Evolutionary conservation across 1,139 yeast species (phyloP).

Genomic region (Saccharomyces pastorianus): DNA sequence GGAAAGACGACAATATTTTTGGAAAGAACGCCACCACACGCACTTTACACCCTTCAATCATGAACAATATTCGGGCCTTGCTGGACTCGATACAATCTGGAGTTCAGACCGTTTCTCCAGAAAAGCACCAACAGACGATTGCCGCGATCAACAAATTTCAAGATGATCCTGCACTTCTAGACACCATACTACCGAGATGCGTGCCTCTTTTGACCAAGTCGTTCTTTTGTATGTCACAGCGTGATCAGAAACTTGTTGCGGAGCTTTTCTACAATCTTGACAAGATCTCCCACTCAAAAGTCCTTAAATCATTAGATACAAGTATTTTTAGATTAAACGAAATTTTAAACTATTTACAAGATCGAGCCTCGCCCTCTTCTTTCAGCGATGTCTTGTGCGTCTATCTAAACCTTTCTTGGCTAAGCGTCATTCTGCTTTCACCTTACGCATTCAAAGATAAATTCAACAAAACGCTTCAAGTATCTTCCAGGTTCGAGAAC

Average conservation of each 20-base stretch:
- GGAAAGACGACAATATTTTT: background rate
- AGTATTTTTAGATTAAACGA: background rate
- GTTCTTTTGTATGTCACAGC: background rate
- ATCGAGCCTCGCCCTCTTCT: background rate
- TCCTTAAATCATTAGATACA: background rate
- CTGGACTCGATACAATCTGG: background rate
- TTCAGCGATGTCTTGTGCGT: background rate
- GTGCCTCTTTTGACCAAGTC: background rate
- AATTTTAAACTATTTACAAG: background rate
- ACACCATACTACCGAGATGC: background rate
- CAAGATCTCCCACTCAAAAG: background rate
- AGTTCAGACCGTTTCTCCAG: background rate
- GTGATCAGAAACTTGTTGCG: background rate
- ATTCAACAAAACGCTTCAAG: background rate
- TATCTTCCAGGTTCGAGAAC: background rate
- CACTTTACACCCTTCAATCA: slow-evolving; percentile 7
- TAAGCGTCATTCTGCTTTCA: background rate
- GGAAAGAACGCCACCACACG: background rate
- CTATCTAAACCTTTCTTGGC: background rate
- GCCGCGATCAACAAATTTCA: background rate
- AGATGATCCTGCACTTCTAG: background rate
- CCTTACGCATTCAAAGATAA: background rate
- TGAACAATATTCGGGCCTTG: background rate
- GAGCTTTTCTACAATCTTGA: background rate
- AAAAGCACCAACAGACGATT: background rate